These are phyloP conservation scores for Cordyceps sp. DNA, from an alignment of 2,329 filamentous ascomycete species.

Conservation along the genomic window DNA sequence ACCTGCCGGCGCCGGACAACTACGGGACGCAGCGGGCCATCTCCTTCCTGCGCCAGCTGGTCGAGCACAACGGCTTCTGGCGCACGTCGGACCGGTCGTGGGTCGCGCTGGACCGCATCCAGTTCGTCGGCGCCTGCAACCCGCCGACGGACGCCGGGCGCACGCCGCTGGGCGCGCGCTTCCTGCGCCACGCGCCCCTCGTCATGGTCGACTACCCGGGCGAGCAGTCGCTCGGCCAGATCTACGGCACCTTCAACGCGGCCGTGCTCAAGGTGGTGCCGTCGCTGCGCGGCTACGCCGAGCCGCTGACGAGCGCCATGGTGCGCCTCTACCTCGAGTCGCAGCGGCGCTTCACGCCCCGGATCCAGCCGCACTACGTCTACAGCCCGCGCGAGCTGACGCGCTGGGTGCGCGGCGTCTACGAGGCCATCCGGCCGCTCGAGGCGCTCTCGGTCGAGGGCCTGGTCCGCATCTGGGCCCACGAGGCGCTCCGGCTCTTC, in stretches of 20 bases:
- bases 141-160: conserved; percentile 93
- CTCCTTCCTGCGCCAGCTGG: conserved; percentile 89
- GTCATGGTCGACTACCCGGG: conserved; percentile 99
- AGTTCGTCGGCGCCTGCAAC: conserved; percentile 98
- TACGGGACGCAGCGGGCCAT: conserved; percentile 97
- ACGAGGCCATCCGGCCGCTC: conserved; percentile 87
- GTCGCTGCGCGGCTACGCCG: conserved; percentile 83
- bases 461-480: conserved; percentile 91
- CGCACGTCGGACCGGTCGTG: conserved; percentile 91
- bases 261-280: conserved; percentile 95
- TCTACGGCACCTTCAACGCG: conserved; percentile 96
- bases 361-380: conserved; percentile 97
- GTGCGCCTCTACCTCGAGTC: conserved; percentile 92
- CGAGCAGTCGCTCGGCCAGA: conserved; percentile 84
- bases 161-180: conserved; percentile 82
- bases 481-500: conserved; percentile 90
- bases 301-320: conserved; percentile 92
- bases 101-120: conserved; percentile 94
- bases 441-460: conserved; percentile 81
- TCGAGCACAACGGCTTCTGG: conserved; percentile 99
- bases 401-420: conserved; percentile 91
- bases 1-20: conserved; percentile 90
- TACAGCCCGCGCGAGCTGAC: conserved; percentile 98
- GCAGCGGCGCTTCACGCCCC: conserved; percentile 82
- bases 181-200: conserved; percentile 91